Evolutionary conservation across 306 rosid genomes (phyloP), one percentile per base, ranked within the genome.

Genomic region (Vigna radiata): DNA sequence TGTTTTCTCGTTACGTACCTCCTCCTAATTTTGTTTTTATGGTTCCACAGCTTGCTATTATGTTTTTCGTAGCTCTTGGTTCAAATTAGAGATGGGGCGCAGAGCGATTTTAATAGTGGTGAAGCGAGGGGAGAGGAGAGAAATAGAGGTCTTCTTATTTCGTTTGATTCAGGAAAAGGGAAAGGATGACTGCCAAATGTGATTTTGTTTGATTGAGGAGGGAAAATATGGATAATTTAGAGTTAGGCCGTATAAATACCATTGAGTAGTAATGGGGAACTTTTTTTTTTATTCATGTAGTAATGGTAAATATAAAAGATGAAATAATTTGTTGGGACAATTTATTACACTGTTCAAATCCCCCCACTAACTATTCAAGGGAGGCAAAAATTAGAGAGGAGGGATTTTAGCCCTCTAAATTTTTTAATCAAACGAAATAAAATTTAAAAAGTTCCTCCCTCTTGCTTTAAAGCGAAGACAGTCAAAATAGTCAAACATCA

Each of bases 1-100:
- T 68, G 59, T 56, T 67, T 77, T 77, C 11, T 43, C 68, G 55
- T 54, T 17, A 54, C 50, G 53, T 41, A 39, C 33, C 19, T 53
- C 18, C 54, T 53, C 73, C 55, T 21, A 36, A 52, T 37, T 50
- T 11, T 43, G 14, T 43, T 43, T n/a, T 64, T 49, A 61, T 50
- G 31, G 65, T 52, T 52, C 31, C 50, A 65, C 13, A 41, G 14
- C 16, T 27, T 67, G 58, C 58, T 41, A 43, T 56, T 16, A 53
- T 63, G 59, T 77, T 43, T 43, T 7, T 67, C 4, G 58, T 5
- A n/a, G 18, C 54, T 50, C n/a, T 50, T n/a, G 55, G 18, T 49
- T 49, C 54, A 49, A 50, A 50, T 50, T 8, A 5, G 55, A 50
- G 55, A 50, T 16, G 55, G 55, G 19, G 55, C 27, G 19, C 7